Base-by-base conservation (phyloP, 768 basidiomycete genomes). In the Mycena albidolilacea region DNA sequence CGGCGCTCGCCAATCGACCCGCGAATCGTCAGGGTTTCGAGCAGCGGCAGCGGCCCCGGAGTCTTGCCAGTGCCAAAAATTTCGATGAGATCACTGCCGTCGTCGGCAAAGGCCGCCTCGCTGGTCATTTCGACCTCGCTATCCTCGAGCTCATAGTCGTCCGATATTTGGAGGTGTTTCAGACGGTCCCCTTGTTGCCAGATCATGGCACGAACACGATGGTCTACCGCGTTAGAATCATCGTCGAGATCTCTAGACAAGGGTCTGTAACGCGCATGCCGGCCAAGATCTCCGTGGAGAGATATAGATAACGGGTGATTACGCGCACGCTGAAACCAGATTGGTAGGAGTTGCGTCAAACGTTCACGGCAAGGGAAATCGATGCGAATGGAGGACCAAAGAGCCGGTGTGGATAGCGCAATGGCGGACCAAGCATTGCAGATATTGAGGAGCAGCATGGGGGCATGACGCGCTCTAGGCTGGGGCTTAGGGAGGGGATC, bases 361-460 rank as follows among this genome's bases (percentile, higher is more conserved):
- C 38, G 9, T 6, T n/a, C 38, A 21, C 17, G 17, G 38, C 38
- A 21, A 1, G 58, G 58, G 14, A 59, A 59, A n/a, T 3, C 30
- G 9, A 59, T 41, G 4, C 21, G 17, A 35, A 59, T 59, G 5
- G 38, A 17, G 1, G 19, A 7, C 58, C 58, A 59, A 19, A 59
- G 58, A 23, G 14, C 35, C 14, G 55, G 55, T 8, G 37, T 41
- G n/a, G 38, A 59, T 12, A 59, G 38, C 35, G 30, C 19, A 41
- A 59, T 21, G 41, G 38, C 35, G 30, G 38, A 41, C 38, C 58
- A 59, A 10, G 38, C 7, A 11, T 30, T 39, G 38, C 58, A 59
- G 19, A 59, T 59, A n/a, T 59, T 39, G 10, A 59, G 57, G 11
- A 59, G 58, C 38, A 59, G 58, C 58, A 59, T 39, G 38, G 58